These are phyloP conservation scores for Taphrina flavorubra DNA, from an alignment of 1,139 yeast species.

Conservation along the genomic window DNA sequence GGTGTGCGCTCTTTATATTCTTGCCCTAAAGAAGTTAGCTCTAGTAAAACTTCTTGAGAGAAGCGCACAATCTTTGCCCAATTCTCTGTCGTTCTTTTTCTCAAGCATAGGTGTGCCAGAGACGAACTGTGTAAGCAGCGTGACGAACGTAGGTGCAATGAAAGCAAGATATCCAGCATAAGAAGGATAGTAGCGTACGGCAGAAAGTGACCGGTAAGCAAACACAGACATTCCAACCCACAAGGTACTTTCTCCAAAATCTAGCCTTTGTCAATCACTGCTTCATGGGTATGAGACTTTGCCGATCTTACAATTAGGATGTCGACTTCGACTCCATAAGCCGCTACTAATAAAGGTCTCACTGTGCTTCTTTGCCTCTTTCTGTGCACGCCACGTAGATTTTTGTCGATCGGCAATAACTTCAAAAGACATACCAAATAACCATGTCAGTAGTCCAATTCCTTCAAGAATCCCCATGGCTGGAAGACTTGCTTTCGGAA, in stretches of 20 bases:
- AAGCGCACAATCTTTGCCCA: conserved; percentile 19
- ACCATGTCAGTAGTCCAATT: conserved; percentile 29
- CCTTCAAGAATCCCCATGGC: conserved; percentile 32
- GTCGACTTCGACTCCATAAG: conserved; percentile 28
- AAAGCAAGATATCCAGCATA: conserved; percentile 36
- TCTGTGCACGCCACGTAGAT: conserved; percentile 32
- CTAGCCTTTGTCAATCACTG: not conserved
- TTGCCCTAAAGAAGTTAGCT: conserved; percentile 6
- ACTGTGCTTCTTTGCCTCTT: conserved; percentile 35
- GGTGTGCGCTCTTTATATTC: conserved; percentile 21
- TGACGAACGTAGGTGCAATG: conserved; percentile 29
- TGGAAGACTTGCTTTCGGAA: conserved; percentile 24
- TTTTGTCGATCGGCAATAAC: conserved; percentile 38
- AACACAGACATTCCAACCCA: conserved; percentile 36
- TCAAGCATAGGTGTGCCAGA: conserved; percentile 40
- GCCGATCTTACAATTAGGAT: conserved; percentile 27
- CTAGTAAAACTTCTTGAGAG: not conserved
- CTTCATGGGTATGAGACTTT: not conserved
- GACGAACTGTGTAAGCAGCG: conserved; percentile 33
- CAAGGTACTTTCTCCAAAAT: conserved; percentile 38
- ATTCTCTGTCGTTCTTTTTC: conserved; percentile 34
- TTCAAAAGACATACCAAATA: conserved; percentile 39
- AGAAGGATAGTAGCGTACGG: conserved; percentile 22
- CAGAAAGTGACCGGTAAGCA: conserved; percentile 21
- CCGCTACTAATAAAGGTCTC: conserved; percentile 33